phyloP scores from a whole-genome alignment of 169 alveolate species.

The Eimeria necatrix region DNA sequence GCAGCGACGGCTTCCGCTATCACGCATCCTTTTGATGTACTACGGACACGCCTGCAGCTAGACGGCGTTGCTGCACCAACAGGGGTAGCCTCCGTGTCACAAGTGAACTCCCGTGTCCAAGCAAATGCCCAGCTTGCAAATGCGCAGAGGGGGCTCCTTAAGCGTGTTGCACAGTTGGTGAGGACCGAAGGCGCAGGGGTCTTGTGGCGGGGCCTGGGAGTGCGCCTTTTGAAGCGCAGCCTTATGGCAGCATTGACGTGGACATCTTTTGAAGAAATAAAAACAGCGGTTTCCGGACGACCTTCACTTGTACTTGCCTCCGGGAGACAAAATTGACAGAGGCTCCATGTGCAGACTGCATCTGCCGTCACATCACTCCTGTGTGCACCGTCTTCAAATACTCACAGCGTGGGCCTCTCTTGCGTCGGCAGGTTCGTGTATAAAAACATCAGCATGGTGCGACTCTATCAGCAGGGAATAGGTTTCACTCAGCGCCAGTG shows the following conservation, averaged over 20 bases:
- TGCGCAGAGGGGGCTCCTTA: constrained; percentile 45
- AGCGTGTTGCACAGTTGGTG: constrained; percentile 59
- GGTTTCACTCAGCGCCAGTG: too few relatives aligned
- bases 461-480: too few relatives aligned
- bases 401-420: too few relatives aligned
- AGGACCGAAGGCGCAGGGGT: constrained; percentile 77
- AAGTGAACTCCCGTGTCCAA: not conserved
- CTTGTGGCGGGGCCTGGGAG: constrained; percentile 81
- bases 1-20: constrained; percentile 81
- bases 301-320: not conserved
- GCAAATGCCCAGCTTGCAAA: not conserved
- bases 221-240: constrained; percentile 79
- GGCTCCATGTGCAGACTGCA: not conserved
- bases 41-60: constrained; percentile 83
- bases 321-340: not conserved
- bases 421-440: too few relatives aligned
- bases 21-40: constrained; percentile 85
- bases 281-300: constrained; percentile 35
- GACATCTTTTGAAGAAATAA: constrained; percentile 81
- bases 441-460: too few relatives aligned
- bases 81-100: not conserved
- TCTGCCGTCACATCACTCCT: not conserved
- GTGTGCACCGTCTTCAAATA: too few relatives aligned
- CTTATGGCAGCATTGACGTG: constrained; percentile 83
- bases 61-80: constrained; percentile 67